Percentiles rank a stretch among this genome's conserved stretches.
Evolutionary conservation across 1,284 basidiomycete genomes (phyloP).

Genomic region (Termitomyces sp.): DNA sequence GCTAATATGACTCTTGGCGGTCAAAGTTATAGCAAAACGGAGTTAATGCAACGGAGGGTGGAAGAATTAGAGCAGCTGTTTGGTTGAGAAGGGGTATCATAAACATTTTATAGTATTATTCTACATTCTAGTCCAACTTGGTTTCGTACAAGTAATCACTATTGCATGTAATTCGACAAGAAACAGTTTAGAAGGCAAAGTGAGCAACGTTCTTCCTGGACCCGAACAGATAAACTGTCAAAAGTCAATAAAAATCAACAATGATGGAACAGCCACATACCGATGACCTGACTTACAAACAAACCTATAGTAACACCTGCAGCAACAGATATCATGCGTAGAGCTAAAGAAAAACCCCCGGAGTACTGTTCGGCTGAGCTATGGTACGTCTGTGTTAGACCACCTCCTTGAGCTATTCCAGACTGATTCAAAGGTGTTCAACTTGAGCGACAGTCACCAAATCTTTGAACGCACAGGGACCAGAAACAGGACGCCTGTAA

Average conservation of each 20-base stretch:
- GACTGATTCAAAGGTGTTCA: slow-evolving; percentile 41
- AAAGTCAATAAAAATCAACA: neutral
- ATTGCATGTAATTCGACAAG: slow-evolving; percentile 8
- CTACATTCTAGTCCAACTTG: slow-evolving; percentile 12
- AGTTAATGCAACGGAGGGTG: slow-evolving; percentile 78
- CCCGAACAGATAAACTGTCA: slow-evolving; percentile 67
- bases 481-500: slow-evolving; percentile 81
- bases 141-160: slow-evolving; percentile 12
- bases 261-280: slow-evolving; percentile 21
- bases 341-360: slow-evolving; percentile 59
- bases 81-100: slow-evolving; percentile 26
- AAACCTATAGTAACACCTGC: slow-evolving; percentile 82
- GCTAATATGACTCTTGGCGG: slow-evolving; percentile 88
- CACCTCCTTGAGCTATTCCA: slow-evolving; percentile 82
- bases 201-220: slow-evolving; percentile 67
- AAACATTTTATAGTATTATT: slow-evolving; percentile 19
- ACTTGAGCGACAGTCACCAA: neutral
- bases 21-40: slow-evolving; percentile 76
- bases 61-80: slow-evolving; percentile 78
- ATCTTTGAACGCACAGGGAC: slow-evolving; percentile 56
- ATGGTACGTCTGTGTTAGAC: slow-evolving; percentile 65
- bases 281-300: slow-evolving; percentile 72
- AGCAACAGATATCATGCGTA: slow-evolving; percentile 82
- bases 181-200: slow-evolving; percentile 62
- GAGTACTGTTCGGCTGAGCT: slow-evolving; percentile 65